Evolutionary conservation across 176 grass and related monocot species (phyloP).

Genomic region (Elaeis guineensis): DNA sequence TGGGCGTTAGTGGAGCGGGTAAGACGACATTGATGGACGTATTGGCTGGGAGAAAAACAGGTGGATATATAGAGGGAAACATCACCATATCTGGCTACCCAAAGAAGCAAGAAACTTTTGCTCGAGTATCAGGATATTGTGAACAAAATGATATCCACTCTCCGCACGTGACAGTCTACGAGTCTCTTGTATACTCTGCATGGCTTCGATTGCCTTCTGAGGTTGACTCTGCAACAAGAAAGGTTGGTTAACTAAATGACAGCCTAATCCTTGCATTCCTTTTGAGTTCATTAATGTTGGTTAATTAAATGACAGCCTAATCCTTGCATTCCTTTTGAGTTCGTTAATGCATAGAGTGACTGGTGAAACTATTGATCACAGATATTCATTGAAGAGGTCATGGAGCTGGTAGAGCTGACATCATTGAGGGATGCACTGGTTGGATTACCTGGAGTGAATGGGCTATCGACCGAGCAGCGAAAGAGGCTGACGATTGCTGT

Average conservation of each 20-base stretch:
- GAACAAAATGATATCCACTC: conserved; percentile 96
- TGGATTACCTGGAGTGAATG: conserved; percentile 76
- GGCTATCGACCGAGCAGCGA: conserved; percentile 79
- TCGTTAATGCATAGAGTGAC: too few species aligned
- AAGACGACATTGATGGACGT: conserved; percentile 97
- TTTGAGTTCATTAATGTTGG: conserved; percentile 11
- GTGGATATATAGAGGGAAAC: conserved; percentile 70
- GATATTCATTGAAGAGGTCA: conserved; percentile 87
- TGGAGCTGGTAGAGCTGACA: conserved; percentile 84
- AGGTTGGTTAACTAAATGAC: conserved; percentile 38
- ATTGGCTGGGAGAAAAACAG: conserved; percentile 82
- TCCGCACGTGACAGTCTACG: conserved; percentile 72
- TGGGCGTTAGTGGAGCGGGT: conserved; percentile 86
- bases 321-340: background rate
- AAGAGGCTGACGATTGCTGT: conserved; percentile 92
- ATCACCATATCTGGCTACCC: conserved; percentile 73
- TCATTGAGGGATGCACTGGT: conserved; percentile 68
- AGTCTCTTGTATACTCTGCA: conserved; percentile 80
- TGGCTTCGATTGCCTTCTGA: conserved; percentile 65
- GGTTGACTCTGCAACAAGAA: conserved; percentile 42
- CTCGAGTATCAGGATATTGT: conserved; percentile 88
- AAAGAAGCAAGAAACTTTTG: conserved; percentile 95
- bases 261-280: too few species aligned
- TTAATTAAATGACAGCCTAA: background rate
- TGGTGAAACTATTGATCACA: background rate